Evolutionary conservation across 2,329 filamentous ascomycete genomes (phyloP), one percentile per base, ranked within the genome.

Genomic region (Didymella pinodella): DNA sequence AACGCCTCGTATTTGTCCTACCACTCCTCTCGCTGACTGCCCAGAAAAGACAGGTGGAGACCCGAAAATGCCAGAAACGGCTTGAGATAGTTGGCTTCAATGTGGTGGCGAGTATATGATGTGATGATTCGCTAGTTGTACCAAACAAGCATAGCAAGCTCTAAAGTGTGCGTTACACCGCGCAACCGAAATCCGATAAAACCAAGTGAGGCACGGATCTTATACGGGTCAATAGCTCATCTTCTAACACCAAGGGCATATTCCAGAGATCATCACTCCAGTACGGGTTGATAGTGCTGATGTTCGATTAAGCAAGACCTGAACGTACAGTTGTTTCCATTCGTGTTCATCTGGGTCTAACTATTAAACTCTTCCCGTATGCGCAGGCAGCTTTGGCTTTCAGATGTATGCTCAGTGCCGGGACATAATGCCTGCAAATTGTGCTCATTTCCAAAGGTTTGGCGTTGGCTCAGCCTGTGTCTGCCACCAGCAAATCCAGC

Each of bases 401-500:
- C 1, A 8, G 7, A 20, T 40, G 4, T 7, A 1, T 18, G 34
- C 16, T 38, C 34, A 4, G 18, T 14, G 26, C 26, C 16, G 25
- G 4, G 11, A 10, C 14, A 31, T n/a, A 16, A n/a, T 3, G 7
- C 32, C 32, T 18, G 16, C 3, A 36, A 4, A n/a, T 36, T 18
- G 16, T 7, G 16, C 32, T 36, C 32, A 36, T 8, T 7, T 8
- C 16, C 6, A 36, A 14, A 36, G 1, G 32, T 36, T 16, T n/a
- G 32, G 32, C 32, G n/a, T 7, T 36, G 16, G 5, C 4, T 36
- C 32, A 7, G 7, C 16, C 16, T 36, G 32, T 18, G 63, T 63
- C 44, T 29, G 48, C 61, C 65, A 74, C 72, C 71, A 75, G 34
- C 59, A 64, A n/a, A 60, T 26, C 72, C 72, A 77, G n/a, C 67